Evolutionary conservation across 108 stramenopile species (phyloP).

Genomic region (Cyclotella kingstonii): DNA sequence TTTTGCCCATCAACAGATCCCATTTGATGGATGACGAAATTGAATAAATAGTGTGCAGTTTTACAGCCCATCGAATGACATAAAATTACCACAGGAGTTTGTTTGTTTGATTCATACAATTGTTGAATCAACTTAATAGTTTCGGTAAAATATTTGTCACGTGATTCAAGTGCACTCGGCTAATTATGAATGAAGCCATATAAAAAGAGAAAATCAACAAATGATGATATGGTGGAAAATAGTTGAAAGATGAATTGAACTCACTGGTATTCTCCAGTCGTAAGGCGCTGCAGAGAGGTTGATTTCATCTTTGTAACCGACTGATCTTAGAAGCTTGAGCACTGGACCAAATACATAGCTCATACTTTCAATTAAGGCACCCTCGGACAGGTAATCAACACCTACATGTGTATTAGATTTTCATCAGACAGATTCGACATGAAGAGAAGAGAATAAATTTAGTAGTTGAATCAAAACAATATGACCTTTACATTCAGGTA

Average conservation of each 20-base stretch:
- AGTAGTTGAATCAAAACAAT: background rate
- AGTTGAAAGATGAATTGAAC: background rate
- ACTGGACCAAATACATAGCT: slow-evolving; percentile 45
- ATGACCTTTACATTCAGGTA: background rate
- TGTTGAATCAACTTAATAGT: slow-evolving; percentile 24
- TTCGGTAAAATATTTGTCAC: slow-evolving; percentile 40
- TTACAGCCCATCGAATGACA: slow-evolving; percentile 50
- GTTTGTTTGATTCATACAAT: slow-evolving; percentile 23
- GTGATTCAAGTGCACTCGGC: slow-evolving; percentile 32
- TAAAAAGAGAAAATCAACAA: background rate
- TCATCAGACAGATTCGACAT: background rate
- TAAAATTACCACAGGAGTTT: slow-evolving; percentile 39
- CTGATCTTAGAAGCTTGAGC: slow-evolving; percentile 23
- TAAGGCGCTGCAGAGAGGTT: slow-evolving; percentile 41
- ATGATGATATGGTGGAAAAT: background rate
- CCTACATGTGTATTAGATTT: slow-evolving; percentile 3
- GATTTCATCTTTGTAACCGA: slow-evolving; percentile 30
- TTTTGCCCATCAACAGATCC: slow-evolving; percentile 31
- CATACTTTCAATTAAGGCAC: slow-evolving; percentile 28
- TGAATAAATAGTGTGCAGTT: slow-evolving; percentile 42
- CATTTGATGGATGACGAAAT: slow-evolving; percentile 26
- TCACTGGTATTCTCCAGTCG: slow-evolving; percentile 37
- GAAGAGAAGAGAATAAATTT: background rate
- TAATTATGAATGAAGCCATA: background rate
- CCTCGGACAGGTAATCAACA: slow-evolving; percentile 33